Conservation (phyloP, 768 basidiomycete species). For the Serendipita indica region DNA sequence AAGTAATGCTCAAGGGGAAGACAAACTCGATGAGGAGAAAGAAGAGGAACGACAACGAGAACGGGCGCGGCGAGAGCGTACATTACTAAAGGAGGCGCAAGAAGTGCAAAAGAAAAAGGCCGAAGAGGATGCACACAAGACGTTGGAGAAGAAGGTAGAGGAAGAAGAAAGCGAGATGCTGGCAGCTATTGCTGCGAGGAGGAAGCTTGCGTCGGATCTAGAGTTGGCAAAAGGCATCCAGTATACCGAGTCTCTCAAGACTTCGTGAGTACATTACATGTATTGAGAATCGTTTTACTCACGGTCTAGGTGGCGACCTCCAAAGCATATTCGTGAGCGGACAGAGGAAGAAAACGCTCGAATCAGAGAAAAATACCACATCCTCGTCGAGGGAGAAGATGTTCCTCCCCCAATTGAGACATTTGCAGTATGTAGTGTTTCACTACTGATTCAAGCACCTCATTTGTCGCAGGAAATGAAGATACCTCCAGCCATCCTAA, state of each 20-base stretch:
- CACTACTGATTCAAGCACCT: background rate
- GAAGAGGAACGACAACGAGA: conserved; percentile 68
- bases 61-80: conserved; percentile 67
- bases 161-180: conserved; percentile 86
- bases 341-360: conserved; percentile 52
- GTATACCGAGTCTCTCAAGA: conserved; percentile 73
- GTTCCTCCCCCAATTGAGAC: conserved; percentile 86
- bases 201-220: conserved; percentile 82
- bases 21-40: conserved; percentile 54
- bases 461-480: conserved; percentile 73
- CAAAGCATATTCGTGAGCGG: conserved; percentile 62
- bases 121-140: conserved; percentile 79
- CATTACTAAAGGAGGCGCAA: conserved; percentile 82
- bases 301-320: conserved; percentile 65
- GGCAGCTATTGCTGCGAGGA: conserved; percentile 76
- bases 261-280: conserved; percentile 40
- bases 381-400: conserved; percentile 86
- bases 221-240: conserved; percentile 87
- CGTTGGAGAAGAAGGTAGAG: conserved; percentile 66
- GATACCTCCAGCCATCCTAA: conserved; percentile 73
- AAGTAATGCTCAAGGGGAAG: conserved; percentile 39
- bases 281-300: background rate
- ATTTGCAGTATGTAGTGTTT: conserved; percentile 43
- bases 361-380: conserved; percentile 82
- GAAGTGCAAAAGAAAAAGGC: conserved; percentile 81